Evolutionary conservation across 2,329 filamentous ascomycete genomes (phyloP).

Genomic region (Xylaria sp.): DNA sequence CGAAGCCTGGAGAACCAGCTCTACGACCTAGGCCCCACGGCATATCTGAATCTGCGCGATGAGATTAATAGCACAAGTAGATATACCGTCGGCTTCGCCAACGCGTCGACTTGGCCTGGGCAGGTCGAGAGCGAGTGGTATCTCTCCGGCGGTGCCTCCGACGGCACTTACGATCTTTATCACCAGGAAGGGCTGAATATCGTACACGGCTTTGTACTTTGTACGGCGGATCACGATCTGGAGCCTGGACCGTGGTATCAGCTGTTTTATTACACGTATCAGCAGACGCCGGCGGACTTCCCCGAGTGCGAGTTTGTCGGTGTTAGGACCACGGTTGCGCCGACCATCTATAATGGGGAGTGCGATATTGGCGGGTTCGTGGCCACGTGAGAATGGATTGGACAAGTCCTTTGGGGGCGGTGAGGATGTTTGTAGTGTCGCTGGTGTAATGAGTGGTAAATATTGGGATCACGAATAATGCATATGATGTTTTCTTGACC

Average conservation of each 20-base stretch:
- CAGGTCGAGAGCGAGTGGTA: conserved; percentile 38
- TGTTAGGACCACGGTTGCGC: conserved; percentile 39
- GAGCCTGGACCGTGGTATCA: conserved; percentile 39
- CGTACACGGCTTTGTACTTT: conserved; percentile 40
- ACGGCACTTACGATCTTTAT: conserved; percentile 37
- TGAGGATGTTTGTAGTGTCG: background rate
- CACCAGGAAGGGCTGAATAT: conserved; percentile 26
- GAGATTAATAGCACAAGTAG: conserved; percentile 34
- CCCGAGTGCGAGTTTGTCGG: conserved; percentile 40
- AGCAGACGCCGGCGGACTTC: conserved; percentile 22
- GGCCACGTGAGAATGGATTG: conserved; percentile 15
- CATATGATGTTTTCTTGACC: background rate
- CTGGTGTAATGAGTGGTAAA: too few species aligned
- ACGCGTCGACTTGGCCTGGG: conserved; percentile 37
- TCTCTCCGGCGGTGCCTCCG: conserved; percentile 25
- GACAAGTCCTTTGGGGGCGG: background rate
- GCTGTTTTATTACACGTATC: conserved; percentile 39
- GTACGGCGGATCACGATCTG: conserved; percentile 36
- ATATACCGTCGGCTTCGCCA: conserved; percentile 40
- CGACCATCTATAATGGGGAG: conserved; percentile 39
- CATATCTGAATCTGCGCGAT: conserved; percentile 39
- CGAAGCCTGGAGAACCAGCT: conserved; percentile 36
- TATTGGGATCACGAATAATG: background rate
- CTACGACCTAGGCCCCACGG: conserved; percentile 41
- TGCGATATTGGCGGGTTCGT: conserved; percentile 40